These are phyloP conservation scores for Phytophthora cactorum DNA, from an alignment of 352 stramenopile genomes.

Conservation along the genomic window DNA sequence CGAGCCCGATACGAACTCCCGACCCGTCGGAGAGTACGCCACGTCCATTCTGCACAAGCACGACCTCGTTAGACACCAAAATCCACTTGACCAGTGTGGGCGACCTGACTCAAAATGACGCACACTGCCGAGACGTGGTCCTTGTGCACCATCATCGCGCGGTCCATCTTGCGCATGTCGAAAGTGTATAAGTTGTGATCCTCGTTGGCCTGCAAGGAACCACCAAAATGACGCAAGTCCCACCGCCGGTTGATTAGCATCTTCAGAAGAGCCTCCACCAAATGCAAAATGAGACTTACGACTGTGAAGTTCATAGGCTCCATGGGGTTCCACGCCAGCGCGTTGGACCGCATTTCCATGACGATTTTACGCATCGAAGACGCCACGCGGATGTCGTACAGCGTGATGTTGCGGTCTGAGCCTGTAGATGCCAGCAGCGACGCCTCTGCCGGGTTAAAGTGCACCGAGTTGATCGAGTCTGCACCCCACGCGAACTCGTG, in stretches of 20 bases:
- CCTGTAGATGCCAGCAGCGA: slow-evolving; percentile 96
- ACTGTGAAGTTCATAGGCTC: slow-evolving; percentile 99
- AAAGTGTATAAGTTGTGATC: slow-evolving; percentile 99
- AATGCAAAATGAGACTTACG: slow-evolving; percentile 40
- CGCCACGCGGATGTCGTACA: slow-evolving; percentile 94
- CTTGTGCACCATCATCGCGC: slow-evolving; percentile 96
- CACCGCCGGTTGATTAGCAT: slow-evolving; percentile 7
- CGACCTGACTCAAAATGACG: slow-evolving; percentile 35
- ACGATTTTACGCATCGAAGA: slow-evolving; percentile 97
- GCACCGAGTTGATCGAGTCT: slow-evolving; percentile 95
- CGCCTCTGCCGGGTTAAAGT: slow-evolving; percentile 97
- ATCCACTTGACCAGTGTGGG: slow-evolving; percentile 4
- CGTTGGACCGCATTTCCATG: slow-evolving; percentile 96
- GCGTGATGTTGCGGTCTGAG: slow-evolving; percentile 91
- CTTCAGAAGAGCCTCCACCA: slow-evolving; percentile 12
- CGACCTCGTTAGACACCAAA: slow-evolving; percentile 30
- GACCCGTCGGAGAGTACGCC: slow-evolving; percentile 96
- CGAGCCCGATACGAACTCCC: slow-evolving; percentile 97
- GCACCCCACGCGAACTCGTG: slow-evolving; percentile 94
- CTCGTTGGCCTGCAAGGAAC: slow-evolving; percentile 92
- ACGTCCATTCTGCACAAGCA: slow-evolving; percentile 91
- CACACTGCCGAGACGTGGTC: slow-evolving; percentile 98
- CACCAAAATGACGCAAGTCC: slow-evolving; percentile 15
- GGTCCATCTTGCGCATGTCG: slow-evolving; percentile 98
- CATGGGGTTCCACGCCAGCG: slow-evolving; percentile 99